A percentile compares a stretch with the other conserved stretches of the same genome.
phyloP scores from a whole-genome alignment of 2,329 filamentous ascomycete genomes.

The Fusarium sp. region DNA sequence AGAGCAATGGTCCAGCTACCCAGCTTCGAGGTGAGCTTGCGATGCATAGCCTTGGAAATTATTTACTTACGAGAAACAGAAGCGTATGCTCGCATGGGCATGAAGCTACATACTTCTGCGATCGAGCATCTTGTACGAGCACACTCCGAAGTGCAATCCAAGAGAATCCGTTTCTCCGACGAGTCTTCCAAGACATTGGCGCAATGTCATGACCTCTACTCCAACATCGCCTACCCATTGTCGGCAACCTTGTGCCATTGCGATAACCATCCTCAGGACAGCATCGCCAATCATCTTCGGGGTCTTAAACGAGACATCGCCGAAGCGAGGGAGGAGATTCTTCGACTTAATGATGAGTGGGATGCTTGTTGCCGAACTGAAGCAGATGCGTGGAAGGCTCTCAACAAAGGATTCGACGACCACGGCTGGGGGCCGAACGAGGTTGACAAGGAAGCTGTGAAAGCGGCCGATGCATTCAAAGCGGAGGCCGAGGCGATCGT shows the following conservation, averaged over 20 bases:
- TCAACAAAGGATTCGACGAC: slow-evolving; percentile 9
- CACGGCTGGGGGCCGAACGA: background rate
- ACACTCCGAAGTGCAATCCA: slow-evolving; percentile 42
- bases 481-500: slow-evolving; percentile 46
- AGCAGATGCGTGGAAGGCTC: slow-evolving; percentile 37
- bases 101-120: slow-evolving; percentile 15
- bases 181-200: slow-evolving; percentile 36
- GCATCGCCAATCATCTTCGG: slow-evolving; percentile 48
- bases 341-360: slow-evolving; percentile 46
- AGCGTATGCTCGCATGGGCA: slow-evolving; percentile 45
- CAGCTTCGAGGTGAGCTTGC: slow-evolving; percentile 43
- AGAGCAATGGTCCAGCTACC: slow-evolving; percentile 11
- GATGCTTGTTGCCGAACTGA: slow-evolving; percentile 45
- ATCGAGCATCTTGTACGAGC: slow-evolving; percentile 41
- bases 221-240: slow-evolving; percentile 53
- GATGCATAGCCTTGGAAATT: fast-evolving
- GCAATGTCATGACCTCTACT: slow-evolving; percentile 48
- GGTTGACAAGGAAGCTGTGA: slow-evolving; percentile 1
- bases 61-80: slow-evolving; percentile 34
- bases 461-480: slow-evolving; percentile 25
- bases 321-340: slow-evolving; percentile 46
- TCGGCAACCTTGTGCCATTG: slow-evolving; percentile 53
- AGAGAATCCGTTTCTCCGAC: slow-evolving; percentile 40
- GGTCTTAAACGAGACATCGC: slow-evolving; percentile 43
- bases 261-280: slow-evolving; percentile 43